A percentile compares a stretch with the other conserved stretches of the same genome.
Evolutionary conservation across 2,329 filamentous ascomycete genomes (phyloP).

Genomic region (Claviceps citrina): DNA sequence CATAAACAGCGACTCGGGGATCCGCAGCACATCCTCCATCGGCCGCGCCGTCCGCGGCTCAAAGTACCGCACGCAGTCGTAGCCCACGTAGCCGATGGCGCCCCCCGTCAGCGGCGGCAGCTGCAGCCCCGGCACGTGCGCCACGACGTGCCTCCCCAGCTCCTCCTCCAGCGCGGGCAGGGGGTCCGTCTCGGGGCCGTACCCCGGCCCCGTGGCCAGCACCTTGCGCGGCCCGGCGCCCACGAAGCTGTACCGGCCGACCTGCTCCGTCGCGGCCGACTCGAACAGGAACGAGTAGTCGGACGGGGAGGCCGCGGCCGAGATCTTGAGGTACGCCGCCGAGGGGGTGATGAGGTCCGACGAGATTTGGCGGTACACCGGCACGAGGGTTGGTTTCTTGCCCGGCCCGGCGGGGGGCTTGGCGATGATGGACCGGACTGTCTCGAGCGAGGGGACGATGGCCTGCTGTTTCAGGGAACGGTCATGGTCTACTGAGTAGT

Average conservation of each 20-base stretch:
- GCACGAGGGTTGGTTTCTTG: slow-evolving; percentile 53
- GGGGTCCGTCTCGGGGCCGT: slow-evolving; percentile 73
- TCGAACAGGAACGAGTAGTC: slow-evolving; percentile 90
- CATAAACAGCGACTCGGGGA: slow-evolving; percentile 95
- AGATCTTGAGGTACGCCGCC: slow-evolving; percentile 86
- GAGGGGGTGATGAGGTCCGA: slow-evolving; percentile 90
- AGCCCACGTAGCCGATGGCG: slow-evolving; percentile 90
- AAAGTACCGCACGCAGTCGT: slow-evolving; percentile 95
- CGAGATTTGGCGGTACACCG: slow-evolving; percentile 68
- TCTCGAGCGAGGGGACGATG: slow-evolving; percentile 31
- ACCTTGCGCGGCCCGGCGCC: slow-evolving; percentile 69
- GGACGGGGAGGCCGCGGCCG: slow-evolving; percentile 49
- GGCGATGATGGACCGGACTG: slow-evolving; percentile 27
- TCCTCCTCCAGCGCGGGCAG: slow-evolving; percentile 70
- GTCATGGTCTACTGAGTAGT: too few species aligned
- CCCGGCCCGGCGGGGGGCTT: slow-evolving; percentile 16
- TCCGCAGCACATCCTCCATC: slow-evolving; percentile 72
- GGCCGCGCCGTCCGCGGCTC: slow-evolving; percentile 88
- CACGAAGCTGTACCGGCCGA: slow-evolving; percentile 91
- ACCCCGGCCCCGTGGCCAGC: slow-evolving; percentile 72
- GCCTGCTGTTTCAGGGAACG: slow-evolving; percentile 25
- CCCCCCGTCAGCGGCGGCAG: slow-evolving; percentile 81
- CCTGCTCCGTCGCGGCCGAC: slow-evolving; percentile 82
- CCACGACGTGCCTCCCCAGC: slow-evolving; percentile 62
- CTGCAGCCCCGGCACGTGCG: slow-evolving; percentile 64